Percentiles rank a stretch among this genome's conserved stretches.
These are phyloP conservation scores for Adansonia gregorii DNA, from an alignment of 441 rosid genomes.

Conservation along the genomic window DNA sequence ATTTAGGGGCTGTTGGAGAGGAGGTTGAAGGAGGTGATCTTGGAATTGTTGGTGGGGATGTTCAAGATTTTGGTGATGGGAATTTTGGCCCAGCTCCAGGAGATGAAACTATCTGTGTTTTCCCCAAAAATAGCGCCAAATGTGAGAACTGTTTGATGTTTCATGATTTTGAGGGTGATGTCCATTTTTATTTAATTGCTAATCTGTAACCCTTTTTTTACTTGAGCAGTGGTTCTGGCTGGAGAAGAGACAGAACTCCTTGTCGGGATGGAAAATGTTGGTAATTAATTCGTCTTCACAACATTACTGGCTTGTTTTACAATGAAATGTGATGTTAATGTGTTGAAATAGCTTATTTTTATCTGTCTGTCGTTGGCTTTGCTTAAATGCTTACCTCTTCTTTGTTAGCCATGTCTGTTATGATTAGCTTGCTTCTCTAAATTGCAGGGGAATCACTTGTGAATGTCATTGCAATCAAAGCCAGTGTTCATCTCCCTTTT, in stretches of 20 bases:
- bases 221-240: slow-evolving; percentile 72
- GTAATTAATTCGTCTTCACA: slow-evolving; percentile 42
- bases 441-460: slow-evolving; percentile 60
- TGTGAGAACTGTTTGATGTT: slow-evolving; percentile 41
- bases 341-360: not conserved
- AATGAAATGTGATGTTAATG: not conserved
- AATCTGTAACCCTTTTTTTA: not conserved
- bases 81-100: slow-evolving; percentile 73
- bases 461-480: slow-evolving; percentile 75
- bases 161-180: not conserved
- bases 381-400: slow-evolving; percentile 1
- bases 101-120: slow-evolving; percentile 69
- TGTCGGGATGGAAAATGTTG: slow-evolving; percentile 86
- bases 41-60: slow-evolving; percentile 81
- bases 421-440: slow-evolving; percentile 17
- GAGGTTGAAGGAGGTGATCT: slow-evolving; percentile 69
- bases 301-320: slow-evolving; percentile 17
- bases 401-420: not conserved
- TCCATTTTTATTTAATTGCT: not conserved
- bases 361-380: slow-evolving; percentile 19
- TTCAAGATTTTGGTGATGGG: slow-evolving; percentile 62
- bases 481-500: slow-evolving; percentile 87
- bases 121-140: slow-evolving; percentile 81
- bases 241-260: slow-evolving; percentile 90
- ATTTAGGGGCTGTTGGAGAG: slow-evolving; percentile 75